phyloP scores from a whole-genome alignment of 305 asterid species.

The Fraxinus platypoda region DNA sequence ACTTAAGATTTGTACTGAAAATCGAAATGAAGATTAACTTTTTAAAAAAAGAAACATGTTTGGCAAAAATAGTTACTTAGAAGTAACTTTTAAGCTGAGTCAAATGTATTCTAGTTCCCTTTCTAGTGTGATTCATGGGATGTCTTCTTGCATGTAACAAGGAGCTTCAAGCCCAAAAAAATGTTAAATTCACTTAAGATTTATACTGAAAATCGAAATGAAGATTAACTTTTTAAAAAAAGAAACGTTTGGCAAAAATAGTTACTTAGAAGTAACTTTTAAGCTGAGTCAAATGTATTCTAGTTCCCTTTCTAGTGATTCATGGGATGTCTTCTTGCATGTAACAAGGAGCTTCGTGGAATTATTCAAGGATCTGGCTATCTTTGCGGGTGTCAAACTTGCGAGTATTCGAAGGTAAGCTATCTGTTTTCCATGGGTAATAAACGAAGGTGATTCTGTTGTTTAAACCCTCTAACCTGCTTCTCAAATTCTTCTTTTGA shows the following conservation, averaged over 20 bases:
- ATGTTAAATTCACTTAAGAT: neutral
- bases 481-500: slow-evolving; percentile 3
- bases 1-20: neutral
- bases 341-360: slow-evolving; percentile 78
- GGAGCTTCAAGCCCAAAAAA: slow-evolving; percentile 50
- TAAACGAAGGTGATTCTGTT: neutral
- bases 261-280: neutral
- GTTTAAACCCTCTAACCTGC: neutral
- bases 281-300: neutral
- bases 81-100: neutral
- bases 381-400: slow-evolving; percentile 85
- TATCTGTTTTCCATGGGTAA: neutral
- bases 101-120: slow-evolving; percentile 1
- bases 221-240: neutral
- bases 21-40: neutral
- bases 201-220: neutral
- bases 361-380: slow-evolving; percentile 89
- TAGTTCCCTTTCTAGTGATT: slow-evolving; percentile 22
- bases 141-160: slow-evolving; percentile 31
- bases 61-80: neutral
- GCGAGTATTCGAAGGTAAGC: slow-evolving; percentile 82
- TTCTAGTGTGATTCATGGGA: slow-evolving; percentile 25
- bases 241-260: neutral
- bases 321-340: slow-evolving; percentile 22
- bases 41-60: neutral